phyloP scores from a whole-genome alignment of 2,329 filamentous ascomycete species.

The Dactylellina sp. region DNA sequence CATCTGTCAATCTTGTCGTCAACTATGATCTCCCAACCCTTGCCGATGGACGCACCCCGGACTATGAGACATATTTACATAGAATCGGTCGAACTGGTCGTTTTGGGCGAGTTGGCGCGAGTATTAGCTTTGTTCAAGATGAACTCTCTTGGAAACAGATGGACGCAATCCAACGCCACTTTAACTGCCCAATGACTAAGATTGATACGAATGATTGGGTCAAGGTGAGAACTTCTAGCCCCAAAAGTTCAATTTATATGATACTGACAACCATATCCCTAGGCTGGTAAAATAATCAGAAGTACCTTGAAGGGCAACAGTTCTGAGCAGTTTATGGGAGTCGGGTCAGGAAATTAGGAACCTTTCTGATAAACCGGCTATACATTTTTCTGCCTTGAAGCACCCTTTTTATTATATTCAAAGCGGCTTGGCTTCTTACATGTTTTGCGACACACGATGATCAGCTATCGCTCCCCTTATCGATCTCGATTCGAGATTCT shows the following conservation, averaged over 20 bases:
- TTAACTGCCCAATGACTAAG: constrained; percentile 81
- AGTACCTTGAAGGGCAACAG: constrained; percentile 30
- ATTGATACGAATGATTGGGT: constrained; percentile 89
- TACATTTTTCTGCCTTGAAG: constrained; percentile 10
- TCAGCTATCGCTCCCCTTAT: constrained; percentile 2
- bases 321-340: constrained; percentile 55
- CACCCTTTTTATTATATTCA: too few relatives aligned
- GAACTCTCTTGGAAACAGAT: constrained; percentile 83
- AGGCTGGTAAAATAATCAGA: constrained; percentile 45
- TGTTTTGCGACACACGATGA: constrained; percentile 14
- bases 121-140: constrained; percentile 93
- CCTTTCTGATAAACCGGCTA: neutral
- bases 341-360: constrained; percentile 53
- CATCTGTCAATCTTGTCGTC: constrained; percentile 93
- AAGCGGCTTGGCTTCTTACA: too few relatives aligned
- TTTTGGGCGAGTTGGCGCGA: constrained; percentile 95
- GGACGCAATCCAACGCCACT: constrained; percentile 81
- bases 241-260: neutral
- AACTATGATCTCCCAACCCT: constrained; percentile 87
- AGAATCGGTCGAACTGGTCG: constrained; percentile 96
- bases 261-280: constrained; percentile 15
- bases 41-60: constrained; percentile 76
- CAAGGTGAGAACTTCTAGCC: constrained; percentile 64
- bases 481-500: constrained; percentile 8
- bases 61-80: constrained; percentile 96